Evolutionary conservation across 2,329 filamentous ascomycete genomes (phyloP).

Genomic region (Karstenula rhodostoma): DNA sequence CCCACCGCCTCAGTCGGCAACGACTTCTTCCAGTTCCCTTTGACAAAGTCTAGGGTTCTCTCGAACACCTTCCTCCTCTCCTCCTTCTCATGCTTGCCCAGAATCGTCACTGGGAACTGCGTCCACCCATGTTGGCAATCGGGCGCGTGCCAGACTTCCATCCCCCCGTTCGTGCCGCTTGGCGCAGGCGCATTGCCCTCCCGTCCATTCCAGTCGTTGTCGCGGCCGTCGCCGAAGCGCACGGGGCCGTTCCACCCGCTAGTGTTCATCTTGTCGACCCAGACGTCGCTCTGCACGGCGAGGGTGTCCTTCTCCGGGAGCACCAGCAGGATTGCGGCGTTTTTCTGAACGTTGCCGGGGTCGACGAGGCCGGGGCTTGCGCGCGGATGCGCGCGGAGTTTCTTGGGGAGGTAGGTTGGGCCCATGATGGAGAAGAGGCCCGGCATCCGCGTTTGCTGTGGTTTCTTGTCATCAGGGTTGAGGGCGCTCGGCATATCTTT

Average conservation of each 20-base stretch:
- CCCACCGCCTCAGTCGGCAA: slow-evolving; percentile 25
- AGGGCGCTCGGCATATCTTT: slow-evolving; percentile 46
- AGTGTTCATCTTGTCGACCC: slow-evolving; percentile 51
- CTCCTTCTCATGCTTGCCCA: slow-evolving; percentile 49
- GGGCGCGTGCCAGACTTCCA: slow-evolving; percentile 51
- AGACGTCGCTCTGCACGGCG: slow-evolving; percentile 53
- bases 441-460: slow-evolving; percentile 40
- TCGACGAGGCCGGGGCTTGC: slow-evolving; percentile 52
- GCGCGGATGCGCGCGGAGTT: slow-evolving; percentile 47
- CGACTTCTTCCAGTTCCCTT: slow-evolving; percentile 44
- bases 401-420: slow-evolving; percentile 52
- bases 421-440: slow-evolving; percentile 52
- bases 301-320: slow-evolving; percentile 52
- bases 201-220: slow-evolving; percentile 42
- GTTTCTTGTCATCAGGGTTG: slow-evolving; percentile 40
- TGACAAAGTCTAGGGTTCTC: slow-evolving; percentile 47
- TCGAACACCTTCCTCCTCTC: slow-evolving; percentile 49
- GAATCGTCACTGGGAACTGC: slow-evolving; percentile 51
- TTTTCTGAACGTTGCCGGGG: slow-evolving; percentile 45
- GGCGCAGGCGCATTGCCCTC: slow-evolving; percentile 21
- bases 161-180: slow-evolving; percentile 38
- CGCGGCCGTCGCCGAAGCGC: slow-evolving; percentile 44
- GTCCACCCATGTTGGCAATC: slow-evolving; percentile 53
- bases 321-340: slow-evolving; percentile 52
- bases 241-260: slow-evolving; percentile 43